Conservation (phyloP, 2,329 filamentous ascomycete species). For the Zymoseptoria tritici region DNA sequence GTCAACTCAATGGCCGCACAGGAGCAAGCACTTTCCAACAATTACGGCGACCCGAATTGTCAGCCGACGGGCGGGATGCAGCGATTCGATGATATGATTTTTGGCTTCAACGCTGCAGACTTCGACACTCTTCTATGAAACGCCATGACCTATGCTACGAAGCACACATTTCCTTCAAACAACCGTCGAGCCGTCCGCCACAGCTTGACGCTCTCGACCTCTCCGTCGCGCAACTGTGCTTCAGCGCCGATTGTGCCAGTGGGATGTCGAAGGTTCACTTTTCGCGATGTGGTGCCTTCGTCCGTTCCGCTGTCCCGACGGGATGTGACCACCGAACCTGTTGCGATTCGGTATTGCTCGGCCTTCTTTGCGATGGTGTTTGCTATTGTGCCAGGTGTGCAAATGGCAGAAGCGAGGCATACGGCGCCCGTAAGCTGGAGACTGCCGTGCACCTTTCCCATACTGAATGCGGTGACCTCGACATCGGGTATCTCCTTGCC, state of each 20-base stretch:
- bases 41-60: neutral
- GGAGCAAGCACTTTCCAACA: neutral
- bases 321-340: neutral
- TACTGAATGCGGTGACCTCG: conserved; percentile 24
- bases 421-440: conserved; percentile 30
- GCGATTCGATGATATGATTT: conserved; percentile 27
- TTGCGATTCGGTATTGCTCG: neutral
- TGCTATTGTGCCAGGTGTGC: conserved; percentile 25
- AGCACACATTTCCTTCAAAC: conserved; percentile 19
- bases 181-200: conserved; percentile 17
- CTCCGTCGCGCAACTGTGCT: conserved; percentile 14
- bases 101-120: conserved; percentile 29
- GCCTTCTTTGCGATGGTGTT: conserved; percentile 8
- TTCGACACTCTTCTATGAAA: conserved; percentile 9
- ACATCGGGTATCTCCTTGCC: conserved; percentile 9
- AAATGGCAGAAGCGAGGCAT: conserved; percentile 26
- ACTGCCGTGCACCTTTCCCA: conserved; percentile 29
- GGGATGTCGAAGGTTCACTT: conserved; percentile 20
- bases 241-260: conserved; percentile 26
- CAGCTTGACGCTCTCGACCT: conserved; percentile 21
- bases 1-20: neutral
- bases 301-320: neutral
- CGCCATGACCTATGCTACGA: conserved; percentile 6
- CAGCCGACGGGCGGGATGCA: neutral
- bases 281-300: conserved; percentile 8